Percentiles rank a stretch among this genome's conserved stretches.
Conservation (phyloP, 2,329 filamentous ascomycete genomes). For the Zymoseptoria passerinii region DNA sequence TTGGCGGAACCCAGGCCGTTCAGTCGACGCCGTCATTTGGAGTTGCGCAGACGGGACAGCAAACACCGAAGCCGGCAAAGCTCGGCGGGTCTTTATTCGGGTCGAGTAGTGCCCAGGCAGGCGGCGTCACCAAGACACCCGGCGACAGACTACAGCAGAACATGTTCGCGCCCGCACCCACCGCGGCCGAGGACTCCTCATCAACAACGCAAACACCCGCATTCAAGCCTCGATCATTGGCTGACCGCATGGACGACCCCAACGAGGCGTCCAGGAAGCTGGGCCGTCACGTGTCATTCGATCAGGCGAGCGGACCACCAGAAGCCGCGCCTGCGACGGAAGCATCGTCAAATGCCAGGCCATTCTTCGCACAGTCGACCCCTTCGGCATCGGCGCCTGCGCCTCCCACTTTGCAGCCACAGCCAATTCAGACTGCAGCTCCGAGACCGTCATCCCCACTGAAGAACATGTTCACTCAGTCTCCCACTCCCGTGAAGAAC, state of each 20-base stretch:
- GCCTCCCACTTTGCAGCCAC: constrained; percentile 6
- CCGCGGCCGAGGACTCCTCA: constrained; percentile 1
- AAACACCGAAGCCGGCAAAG: constrained; percentile 2
- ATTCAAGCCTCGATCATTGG: constrained; percentile 9
- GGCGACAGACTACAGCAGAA: constrained; percentile 18
- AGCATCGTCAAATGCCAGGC: constrained; percentile 8
- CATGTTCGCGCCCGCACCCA: constrained; percentile 3
- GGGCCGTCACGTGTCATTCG: neutral
- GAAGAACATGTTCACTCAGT: constrained; percentile 9
- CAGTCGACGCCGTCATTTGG: constrained; percentile 3
- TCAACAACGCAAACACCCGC: constrained; percentile 8
- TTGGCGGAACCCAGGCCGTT: constrained; percentile 3
- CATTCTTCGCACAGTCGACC: constrained; percentile 7
- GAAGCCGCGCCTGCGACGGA: neutral
- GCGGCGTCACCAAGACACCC: constrained; percentile 23
- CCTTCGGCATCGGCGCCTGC: constrained; percentile 1
- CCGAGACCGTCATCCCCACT: constrained; percentile 1
- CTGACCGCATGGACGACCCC: constrained; percentile 11
- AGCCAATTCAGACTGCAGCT: neutral
- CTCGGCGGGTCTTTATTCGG: constrained; percentile 4
- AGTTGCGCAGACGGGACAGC: neutral
- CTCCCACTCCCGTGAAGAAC: neutral
- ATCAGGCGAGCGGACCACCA: constrained; percentile 8
- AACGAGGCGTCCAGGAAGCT: constrained; percentile 1
- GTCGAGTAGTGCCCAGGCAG: constrained; percentile 12